These are phyloP conservation scores for Puccinellia tenuiflora DNA, from an alignment of 176 grass and related monocot genomes.

Conservation along the genomic window DNA sequence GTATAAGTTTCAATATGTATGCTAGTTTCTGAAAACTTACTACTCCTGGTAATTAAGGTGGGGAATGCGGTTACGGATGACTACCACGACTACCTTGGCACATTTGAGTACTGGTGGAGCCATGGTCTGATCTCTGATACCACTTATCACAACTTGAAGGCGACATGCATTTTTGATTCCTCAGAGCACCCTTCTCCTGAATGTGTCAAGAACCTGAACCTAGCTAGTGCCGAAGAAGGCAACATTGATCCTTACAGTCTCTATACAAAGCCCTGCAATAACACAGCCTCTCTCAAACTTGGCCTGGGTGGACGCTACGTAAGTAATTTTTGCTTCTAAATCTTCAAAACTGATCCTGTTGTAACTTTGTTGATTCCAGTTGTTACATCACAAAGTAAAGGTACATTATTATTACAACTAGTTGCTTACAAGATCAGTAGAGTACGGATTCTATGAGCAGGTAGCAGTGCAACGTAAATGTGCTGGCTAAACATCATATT, in stretches of 20 bases:
- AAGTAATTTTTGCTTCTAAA: slow-evolving; percentile 13
- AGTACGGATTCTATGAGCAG: neutral
- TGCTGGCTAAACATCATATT: slow-evolving; percentile 8
- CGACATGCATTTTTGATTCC: slow-evolving; percentile 54
- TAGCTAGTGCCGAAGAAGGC: slow-evolving; percentile 74
- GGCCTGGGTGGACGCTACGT: slow-evolving; percentile 70
- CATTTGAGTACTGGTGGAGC: slow-evolving; percentile 97
- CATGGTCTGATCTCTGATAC: slow-evolving; percentile 89
- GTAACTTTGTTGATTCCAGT: neutral
- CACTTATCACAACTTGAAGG: slow-evolving; percentile 81
- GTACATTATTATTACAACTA: neutral
- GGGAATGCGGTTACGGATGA: slow-evolving; percentile 94
- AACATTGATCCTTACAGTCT: slow-evolving; percentile 94
- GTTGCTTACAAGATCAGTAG: neutral
- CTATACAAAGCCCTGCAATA: slow-evolving; percentile 79
- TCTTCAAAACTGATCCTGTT: neutral
- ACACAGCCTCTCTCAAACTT: slow-evolving; percentile 55
- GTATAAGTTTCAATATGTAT: slow-evolving; percentile 4
- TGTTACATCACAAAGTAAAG: neutral
- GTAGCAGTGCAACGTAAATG: neutral
- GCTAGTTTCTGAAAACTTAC: slow-evolving; percentile 3
- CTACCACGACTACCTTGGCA: slow-evolving; percentile 91
- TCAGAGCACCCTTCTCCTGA: slow-evolving; percentile 79
- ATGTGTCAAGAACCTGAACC: slow-evolving; percentile 69
- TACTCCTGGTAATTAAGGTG: slow-evolving; percentile 47